Conservation (phyloP, 805 yeast species). For the Pichia insulana region DNA sequence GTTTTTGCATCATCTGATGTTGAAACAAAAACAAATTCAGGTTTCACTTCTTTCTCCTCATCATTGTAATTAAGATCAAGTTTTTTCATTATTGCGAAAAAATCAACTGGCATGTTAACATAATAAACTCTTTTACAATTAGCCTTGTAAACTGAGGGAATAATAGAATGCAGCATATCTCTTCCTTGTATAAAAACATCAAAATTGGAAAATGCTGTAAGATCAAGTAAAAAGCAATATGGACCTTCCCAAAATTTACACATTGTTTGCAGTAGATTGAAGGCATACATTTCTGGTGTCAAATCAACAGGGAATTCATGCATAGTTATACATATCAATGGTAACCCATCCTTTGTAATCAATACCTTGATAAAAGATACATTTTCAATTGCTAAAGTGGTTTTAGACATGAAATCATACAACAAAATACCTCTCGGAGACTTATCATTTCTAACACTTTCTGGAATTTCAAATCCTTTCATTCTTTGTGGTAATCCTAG, state of each 20-base stretch:
- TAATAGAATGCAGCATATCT: slow-evolving; percentile 23
- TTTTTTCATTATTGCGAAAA: slow-evolving; percentile 12
- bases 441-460: slow-evolving; percentile 39
- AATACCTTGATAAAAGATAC: slow-evolving; percentile 50
- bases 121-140: slow-evolving; percentile 50
- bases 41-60: background rate
- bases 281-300: slow-evolving; percentile 45
- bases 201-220: slow-evolving; percentile 43
- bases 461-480: slow-evolving; percentile 48
- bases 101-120: slow-evolving; percentile 37
- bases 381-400: slow-evolving; percentile 46
- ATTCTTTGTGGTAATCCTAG: slow-evolving; percentile 55
- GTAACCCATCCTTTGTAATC: slow-evolving; percentile 64
- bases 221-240: slow-evolving; percentile 56
- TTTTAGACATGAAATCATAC: slow-evolving; percentile 67
- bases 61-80: slow-evolving; percentile 8
- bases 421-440: slow-evolving; percentile 41
- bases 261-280: slow-evolving; percentile 53
- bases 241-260: slow-evolving; percentile 66
- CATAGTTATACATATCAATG: slow-evolving; percentile 47
- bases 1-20: slow-evolving; percentile 37
- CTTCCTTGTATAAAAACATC: slow-evolving; percentile 7
- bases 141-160: slow-evolving; percentile 40
- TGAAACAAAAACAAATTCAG: slow-evolving; percentile 31
- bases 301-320: slow-evolving; percentile 28